Conservation (phyloP, 2,329 filamentous ascomycete species). For the Apiospora marii region DNA sequence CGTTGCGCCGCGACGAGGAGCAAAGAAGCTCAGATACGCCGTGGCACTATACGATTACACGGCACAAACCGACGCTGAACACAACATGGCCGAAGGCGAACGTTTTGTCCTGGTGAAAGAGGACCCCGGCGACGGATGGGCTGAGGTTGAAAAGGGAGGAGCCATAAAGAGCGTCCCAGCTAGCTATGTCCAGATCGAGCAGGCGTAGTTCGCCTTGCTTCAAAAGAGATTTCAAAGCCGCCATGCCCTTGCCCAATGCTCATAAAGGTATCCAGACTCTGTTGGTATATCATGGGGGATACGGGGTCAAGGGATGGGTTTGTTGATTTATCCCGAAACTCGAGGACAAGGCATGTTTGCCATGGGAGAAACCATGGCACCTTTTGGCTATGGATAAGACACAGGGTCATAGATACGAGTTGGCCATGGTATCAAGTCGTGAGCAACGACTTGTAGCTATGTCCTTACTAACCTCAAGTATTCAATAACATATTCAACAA, state of each 20-base stretch:
- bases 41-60: constrained; percentile 93
- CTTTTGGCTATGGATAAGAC: background rate
- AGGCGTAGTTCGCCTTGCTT: constrained; percentile 24
- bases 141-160: constrained; percentile 92
- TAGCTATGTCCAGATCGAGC: constrained; percentile 80
- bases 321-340: background rate
- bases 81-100: constrained; percentile 90
- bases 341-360: background rate
- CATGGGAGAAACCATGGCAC: background rate
- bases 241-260: background rate
- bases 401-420: background rate
- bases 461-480: background rate
- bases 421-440: background rate
- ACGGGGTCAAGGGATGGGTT: background rate
- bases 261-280: background rate
- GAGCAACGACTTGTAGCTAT: background rate
- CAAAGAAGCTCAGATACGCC: constrained; percentile 93
- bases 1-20: constrained; percentile 88
- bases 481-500: background rate
- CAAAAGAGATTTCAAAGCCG: constrained; percentile 6
- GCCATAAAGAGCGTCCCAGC: constrained; percentile 89
- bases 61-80: constrained; percentile 85
- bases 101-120: constrained; percentile 88
- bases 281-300: background rate
- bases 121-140: constrained; percentile 94